Evolutionary conservation across 352 stramenopile genomes (phyloP), one percentile per base, ranked within the genome.

Genomic region (Globisporangium acanthophoron): DNA sequence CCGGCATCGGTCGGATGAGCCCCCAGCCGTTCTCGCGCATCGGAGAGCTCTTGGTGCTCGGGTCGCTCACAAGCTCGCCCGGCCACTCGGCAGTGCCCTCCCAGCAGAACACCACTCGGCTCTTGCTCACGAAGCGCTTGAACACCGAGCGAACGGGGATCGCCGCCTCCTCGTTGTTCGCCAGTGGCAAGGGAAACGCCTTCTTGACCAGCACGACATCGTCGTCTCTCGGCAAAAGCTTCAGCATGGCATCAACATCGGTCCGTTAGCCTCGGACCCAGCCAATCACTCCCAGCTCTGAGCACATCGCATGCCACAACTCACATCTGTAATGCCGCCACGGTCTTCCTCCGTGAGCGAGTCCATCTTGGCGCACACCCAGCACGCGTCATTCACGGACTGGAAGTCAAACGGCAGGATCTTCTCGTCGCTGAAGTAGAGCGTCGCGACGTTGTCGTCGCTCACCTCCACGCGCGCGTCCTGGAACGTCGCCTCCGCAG

Each of bases 71-170:
- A 21, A 50, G 24, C 31, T 57, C 50, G 11, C 29, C 29, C 2
- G 49, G 57, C 57, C 57, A 62, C 48, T 57, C 50, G 27, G 31
- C n/a, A 0, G 27, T 62, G 29, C 57, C 57, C 31, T 62, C 57
- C 49, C 48, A 62, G 8, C 48, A 62, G 18, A 62, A 37, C 13
- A 57, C 50, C 24, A 62, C 47, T 0, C 57, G 39, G 15, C 51
- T 24, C 27, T 62, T 56, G 20, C 48, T 62, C 9, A 62, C 2
- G 20, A 62, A 62, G 35, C 57, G 57, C 57, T 62, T 62, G 39
- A 52, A 52, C 0, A 57, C 50, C 0, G 29, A 24, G 18, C 50
- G 48, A 9, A 62, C 40, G 0, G 41, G 50, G 9, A 62, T 48
- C 16, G 35, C 18, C 39, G 52, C 40, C 29, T 49, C 21, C 20